phyloP scores from a whole-genome alignment of 208 protist species.

The Leishmania tarentolae region DNA sequence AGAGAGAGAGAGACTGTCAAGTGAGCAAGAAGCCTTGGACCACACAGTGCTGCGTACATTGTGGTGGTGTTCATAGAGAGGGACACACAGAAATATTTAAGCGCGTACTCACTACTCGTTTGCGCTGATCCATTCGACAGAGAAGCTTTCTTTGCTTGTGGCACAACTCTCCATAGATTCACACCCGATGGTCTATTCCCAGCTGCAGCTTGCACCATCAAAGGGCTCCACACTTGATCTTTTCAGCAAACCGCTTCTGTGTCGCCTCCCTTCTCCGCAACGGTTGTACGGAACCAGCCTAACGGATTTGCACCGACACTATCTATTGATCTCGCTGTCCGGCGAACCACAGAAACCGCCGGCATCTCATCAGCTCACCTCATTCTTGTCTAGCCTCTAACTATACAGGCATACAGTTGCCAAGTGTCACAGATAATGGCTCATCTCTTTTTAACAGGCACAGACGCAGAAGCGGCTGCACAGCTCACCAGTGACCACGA shows the following conservation, averaged over 20 bases:
- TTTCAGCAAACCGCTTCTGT: not conserved
- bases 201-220: not conserved
- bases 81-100: not conserved
- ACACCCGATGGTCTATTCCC: not conserved
- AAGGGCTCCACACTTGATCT: not conserved
- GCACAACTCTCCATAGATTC: not conserved
- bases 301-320: not conserved
- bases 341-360: not conserved
- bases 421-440: not conserved
- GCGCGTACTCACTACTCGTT: not conserved
- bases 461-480: not conserved
- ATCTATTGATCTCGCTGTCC: not conserved
- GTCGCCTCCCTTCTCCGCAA: not conserved
- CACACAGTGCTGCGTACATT: not conserved
- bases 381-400: not conserved
- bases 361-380: not conserved
- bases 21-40: not conserved
- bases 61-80: not conserved
- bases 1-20: not conserved
- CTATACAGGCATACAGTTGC: not conserved
- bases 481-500: not conserved
- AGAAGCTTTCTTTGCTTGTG: not conserved
- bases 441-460: conserved; percentile 1
- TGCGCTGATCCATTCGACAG: not conserved
- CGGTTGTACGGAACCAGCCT: too few relatives aligned